Percentiles rank a stretch among this genome's conserved stretches.
Conservation (phyloP, 177 flowering plant species). For the Vitis hybrid region DNA sequence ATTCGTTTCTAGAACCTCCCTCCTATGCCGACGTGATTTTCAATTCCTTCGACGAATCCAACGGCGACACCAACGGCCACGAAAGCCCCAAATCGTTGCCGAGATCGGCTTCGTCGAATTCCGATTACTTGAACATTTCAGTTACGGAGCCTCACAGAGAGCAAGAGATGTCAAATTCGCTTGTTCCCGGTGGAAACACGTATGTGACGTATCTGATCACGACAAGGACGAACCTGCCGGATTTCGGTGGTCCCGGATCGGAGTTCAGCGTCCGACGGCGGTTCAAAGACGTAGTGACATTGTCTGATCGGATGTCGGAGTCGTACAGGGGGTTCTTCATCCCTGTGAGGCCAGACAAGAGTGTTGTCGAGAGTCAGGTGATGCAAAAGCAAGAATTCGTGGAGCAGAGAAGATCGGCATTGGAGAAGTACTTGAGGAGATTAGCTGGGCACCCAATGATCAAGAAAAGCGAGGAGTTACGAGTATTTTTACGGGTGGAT, state of each 20-base stretch:
- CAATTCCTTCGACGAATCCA: conserved; percentile 44
- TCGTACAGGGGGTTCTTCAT: conserved; percentile 76
- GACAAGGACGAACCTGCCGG: conserved; percentile 67
- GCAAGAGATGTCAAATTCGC: conserved; percentile 61
- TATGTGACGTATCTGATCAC: conserved; percentile 73
- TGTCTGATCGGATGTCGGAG: conserved; percentile 78
- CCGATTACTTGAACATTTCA: conserved; percentile 57
- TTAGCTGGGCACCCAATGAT: conserved; percentile 83
- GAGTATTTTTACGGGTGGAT: conserved; percentile 69
- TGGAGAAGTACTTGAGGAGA: conserved; percentile 86
- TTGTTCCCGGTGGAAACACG: conserved; percentile 77
- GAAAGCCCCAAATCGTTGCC: conserved; percentile 26
- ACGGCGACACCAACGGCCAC: conserved; percentile 25
- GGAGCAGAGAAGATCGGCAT: conserved; percentile 83
- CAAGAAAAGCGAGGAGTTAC: conserved; percentile 79
- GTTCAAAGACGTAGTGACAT: conserved; percentile 80
- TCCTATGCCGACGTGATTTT: conserved; percentile 65
- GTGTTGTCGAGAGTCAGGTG: conserved; percentile 91
- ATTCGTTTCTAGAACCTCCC: conserved; percentile 61
- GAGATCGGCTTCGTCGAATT: conserved; percentile 36
- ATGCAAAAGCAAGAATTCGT: conserved; percentile 99
- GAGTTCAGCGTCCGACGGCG: conserved; percentile 76
- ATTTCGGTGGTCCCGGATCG: conserved; percentile 44
- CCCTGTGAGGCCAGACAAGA: conserved; percentile 93
- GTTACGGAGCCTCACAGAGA: conserved; percentile 86